phyloP scores from a whole-genome alignment of 306 rosid genomes.

The Gastrolobium villosum region DNA sequence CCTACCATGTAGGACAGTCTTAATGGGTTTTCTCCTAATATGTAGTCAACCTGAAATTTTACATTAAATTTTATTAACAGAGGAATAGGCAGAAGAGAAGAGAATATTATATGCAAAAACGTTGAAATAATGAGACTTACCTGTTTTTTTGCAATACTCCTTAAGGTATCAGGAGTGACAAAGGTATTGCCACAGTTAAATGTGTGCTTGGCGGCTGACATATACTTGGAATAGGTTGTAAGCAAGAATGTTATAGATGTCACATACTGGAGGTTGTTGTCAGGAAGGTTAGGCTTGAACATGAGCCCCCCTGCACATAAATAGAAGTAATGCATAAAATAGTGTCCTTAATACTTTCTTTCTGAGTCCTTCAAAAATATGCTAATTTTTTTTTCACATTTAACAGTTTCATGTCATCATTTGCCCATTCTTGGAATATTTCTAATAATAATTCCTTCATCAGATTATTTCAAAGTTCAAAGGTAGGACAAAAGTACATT shows the following conservation, averaged over 20 bases:
- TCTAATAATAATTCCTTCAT: neutral
- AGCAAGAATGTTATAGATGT: constrained; percentile 88
- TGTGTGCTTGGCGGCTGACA: constrained; percentile 72
- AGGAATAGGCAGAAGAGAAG: neutral
- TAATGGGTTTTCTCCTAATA: constrained; percentile 86
- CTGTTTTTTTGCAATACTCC: constrained; percentile 76
- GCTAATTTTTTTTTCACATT: too few relatives aligned
- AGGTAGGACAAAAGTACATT: neutral
- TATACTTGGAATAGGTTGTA: constrained; percentile 87
- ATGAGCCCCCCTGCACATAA: constrained; percentile 76
- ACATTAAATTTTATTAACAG: constrained; percentile 1
- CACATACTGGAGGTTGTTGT: constrained; percentile 87
- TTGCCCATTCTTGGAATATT: neutral
- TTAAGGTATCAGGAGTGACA: constrained; percentile 69
- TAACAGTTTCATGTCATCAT: constrained; percentile 4
- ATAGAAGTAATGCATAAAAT: neutral
- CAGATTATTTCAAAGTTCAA: neutral
- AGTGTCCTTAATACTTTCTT: too few relatives aligned
- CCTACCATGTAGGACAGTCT: constrained; percentile 95
- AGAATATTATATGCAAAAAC: neutral
- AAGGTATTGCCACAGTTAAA: constrained; percentile 77
- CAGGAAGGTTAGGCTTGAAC: constrained; percentile 81
- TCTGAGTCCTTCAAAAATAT: neutral
- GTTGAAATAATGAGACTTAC: constrained; percentile 43
- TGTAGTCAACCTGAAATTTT: constrained; percentile 79